These are phyloP conservation scores for Dothideomycetes sp. DNA, from an alignment of 2,329 filamentous ascomycete genomes.

Conservation along the genomic window DNA sequence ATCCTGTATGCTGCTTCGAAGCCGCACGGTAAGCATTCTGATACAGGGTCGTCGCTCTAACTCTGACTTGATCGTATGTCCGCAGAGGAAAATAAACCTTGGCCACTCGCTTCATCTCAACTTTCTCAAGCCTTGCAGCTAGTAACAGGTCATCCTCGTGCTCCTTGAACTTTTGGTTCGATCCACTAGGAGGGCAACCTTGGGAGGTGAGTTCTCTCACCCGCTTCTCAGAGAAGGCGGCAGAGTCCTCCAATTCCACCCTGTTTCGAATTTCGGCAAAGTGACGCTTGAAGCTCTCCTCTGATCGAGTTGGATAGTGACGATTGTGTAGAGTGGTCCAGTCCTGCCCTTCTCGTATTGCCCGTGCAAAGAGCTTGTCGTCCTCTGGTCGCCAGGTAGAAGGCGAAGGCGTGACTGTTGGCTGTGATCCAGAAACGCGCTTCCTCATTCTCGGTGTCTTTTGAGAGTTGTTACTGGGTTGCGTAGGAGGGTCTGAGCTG, in stretches of 20 bases:
- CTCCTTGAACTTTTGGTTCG: slow-evolving; percentile 5
- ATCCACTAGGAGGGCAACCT: slow-evolving; percentile 3
- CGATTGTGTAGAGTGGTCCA: slow-evolving; percentile 5
- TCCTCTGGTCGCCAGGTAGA: slow-evolving; percentile 1
- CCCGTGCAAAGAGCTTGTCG: slow-evolving; percentile 2
- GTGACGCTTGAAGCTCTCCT: slow-evolving; percentile 3
- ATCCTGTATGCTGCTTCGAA: not conserved
- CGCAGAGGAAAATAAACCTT: slow-evolving; percentile 9
- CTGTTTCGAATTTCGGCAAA: not conserved
- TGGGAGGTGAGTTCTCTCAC: not conserved
- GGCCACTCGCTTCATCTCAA: slow-evolving; percentile 8
- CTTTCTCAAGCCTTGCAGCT: slow-evolving; percentile 6
- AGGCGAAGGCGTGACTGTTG: too few species aligned
- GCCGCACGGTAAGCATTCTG: slow-evolving; percentile 3
- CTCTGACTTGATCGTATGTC: slow-evolving; percentile 1
- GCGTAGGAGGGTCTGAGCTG: too few species aligned
- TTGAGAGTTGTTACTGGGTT: too few species aligned
- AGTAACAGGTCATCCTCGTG: slow-evolving; percentile 8
- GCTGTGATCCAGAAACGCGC: too few species aligned
- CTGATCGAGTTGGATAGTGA: slow-evolving; percentile 1
- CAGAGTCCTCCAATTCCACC: slow-evolving; percentile 1
- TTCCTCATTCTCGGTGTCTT: too few species aligned
- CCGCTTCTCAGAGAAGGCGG: not conserved
- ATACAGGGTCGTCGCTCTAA: slow-evolving; percentile 4
- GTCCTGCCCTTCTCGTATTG: not conserved